A percentile compares a stretch with the other conserved stretches of the same genome.
phyloP scores from a whole-genome alignment of 208 protist genomes.

The Naegleria gruberi region DNA sequence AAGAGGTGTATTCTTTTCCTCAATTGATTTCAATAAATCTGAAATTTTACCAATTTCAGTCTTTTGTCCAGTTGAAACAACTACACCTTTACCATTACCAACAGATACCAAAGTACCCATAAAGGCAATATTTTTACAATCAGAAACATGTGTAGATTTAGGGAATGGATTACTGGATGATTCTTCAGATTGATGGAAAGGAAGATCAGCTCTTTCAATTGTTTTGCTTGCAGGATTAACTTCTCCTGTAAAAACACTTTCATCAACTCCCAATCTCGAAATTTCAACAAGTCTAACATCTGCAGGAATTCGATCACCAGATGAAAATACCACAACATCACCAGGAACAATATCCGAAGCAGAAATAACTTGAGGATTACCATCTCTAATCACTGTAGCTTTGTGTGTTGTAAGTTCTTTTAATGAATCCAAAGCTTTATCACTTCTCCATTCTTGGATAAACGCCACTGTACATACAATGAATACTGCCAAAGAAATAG shows the following conservation, averaged over 20 bases:
- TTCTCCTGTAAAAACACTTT: slow-evolving; percentile 43
- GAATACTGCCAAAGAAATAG: slow-evolving; percentile 3
- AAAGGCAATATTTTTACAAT: slow-evolving; percentile 70
- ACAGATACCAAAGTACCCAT: slow-evolving; percentile 80
- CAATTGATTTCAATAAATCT: slow-evolving; percentile 60
- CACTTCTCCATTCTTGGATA: slow-evolving; percentile 4
- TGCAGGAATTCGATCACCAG: slow-evolving; percentile 9
- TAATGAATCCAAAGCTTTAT: neutral
- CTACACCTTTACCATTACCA: slow-evolving; percentile 76
- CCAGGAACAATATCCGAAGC: slow-evolving; percentile 16
- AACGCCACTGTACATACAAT: slow-evolving; percentile 20
- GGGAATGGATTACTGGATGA: neutral
- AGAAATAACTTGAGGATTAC: slow-evolving; percentile 14
- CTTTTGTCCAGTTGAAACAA: slow-evolving; percentile 72
- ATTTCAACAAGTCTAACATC: neutral
- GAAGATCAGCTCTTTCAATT: slow-evolving; percentile 28
- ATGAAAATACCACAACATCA: neutral
- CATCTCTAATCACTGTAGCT: slow-evolving; percentile 23
- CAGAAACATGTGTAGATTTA: neutral
- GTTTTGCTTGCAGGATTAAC: slow-evolving; percentile 43
- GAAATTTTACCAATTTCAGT: slow-evolving; percentile 91
- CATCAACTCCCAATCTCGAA: neutral
- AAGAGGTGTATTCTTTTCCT: slow-evolving; percentile 80
- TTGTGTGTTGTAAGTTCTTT: neutral
- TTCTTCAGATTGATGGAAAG: neutral